These are phyloP conservation scores for Apiospora pterosperma DNA, from an alignment of 2,329 filamentous ascomycete genomes.

Conservation along the genomic window DNA sequence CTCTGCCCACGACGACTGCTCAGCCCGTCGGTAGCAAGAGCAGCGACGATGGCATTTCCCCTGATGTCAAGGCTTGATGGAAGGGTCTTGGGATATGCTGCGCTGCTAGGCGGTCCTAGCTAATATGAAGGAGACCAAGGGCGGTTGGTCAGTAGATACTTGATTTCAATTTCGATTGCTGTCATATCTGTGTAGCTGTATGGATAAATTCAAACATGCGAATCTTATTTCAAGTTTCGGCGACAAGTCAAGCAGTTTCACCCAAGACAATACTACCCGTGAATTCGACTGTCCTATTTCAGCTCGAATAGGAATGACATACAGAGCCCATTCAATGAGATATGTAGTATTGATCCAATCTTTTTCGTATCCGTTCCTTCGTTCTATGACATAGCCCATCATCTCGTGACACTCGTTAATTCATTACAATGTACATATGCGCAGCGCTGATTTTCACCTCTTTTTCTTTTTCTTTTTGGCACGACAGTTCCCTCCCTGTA, in stretches of 20 bases:
- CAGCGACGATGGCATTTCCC: not conserved
- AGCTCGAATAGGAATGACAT: not conserved
- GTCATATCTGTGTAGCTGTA: not conserved
- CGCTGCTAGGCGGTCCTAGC: not conserved
- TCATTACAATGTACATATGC: not conserved
- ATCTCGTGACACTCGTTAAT: not conserved
- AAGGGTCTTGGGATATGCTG: not conserved
- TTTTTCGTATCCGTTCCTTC: not conserved
- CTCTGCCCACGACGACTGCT: not conserved
- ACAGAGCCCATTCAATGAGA: not conserved
- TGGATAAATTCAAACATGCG: not conserved
- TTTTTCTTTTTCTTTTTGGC: not conserved
- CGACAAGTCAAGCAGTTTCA: not conserved
- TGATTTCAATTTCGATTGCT: not conserved
- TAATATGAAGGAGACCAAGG: too few species aligned
- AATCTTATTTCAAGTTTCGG: not conserved
- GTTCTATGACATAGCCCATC: not conserved
- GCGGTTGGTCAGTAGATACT: not conserved
- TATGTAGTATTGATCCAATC: not conserved
- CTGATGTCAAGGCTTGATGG: not conserved
- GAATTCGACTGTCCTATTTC: too few species aligned
- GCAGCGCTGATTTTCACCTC: too few species aligned
- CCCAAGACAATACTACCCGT: not conserved
- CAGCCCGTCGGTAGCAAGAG: not conserved
- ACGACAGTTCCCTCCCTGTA: not conserved